Evolutionary conservation across 1,284 basidiomycete genomes (phyloP), one percentile per base, ranked within the genome.

Genomic region (Fistulina hepatica): DNA sequence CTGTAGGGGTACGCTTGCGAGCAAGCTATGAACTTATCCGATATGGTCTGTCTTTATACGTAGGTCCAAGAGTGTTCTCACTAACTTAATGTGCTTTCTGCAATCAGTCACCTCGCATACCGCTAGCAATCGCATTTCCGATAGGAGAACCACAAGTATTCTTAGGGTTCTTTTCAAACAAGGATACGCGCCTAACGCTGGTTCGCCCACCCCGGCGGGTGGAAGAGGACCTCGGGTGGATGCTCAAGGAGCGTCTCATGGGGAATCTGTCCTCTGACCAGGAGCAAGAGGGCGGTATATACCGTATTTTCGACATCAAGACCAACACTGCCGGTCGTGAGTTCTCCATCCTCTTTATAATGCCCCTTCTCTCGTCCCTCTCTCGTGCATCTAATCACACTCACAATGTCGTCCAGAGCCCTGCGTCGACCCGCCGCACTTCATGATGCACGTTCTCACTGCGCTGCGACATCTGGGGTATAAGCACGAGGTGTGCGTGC

Each of bases 71-170:
- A n/a, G n/a, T n/a, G n/a, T n/a, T n/a, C n/a, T n/a, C n/a, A n/a
- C n/a, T n/a, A 6, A 16, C n/a, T 12, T 30, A 12, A 25, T 30
- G 27, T 13, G n/a, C 7, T 16, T 30, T n/a, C n/a, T n/a, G 22
- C 12, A 39, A 37, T 30, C 37, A 78, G 67, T 59, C 67, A 22
- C 73, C 77, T 25, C 73, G 73, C 13, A 64, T 82, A 17, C 59
- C 84, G 34, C 84, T 74, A 45, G 64, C 66, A 45, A 64, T 69
- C 22, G 59, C 60, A 9, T 51, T 56, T 17, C 58, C 64, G 7
- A 75, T 78, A 44, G 41, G 43, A n/a, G 51, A 58, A 7, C 61
- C 69, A 0, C 58, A 66, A 33, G 77, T 81, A 53, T 81, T 83
- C 49, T 53, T 76, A 12, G 71, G 72, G 17, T 69, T 67, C 49